Evolutionary conservation across 352 stramenopile genomes (phyloP).

Genomic region (Globisporangium solare): DNA sequence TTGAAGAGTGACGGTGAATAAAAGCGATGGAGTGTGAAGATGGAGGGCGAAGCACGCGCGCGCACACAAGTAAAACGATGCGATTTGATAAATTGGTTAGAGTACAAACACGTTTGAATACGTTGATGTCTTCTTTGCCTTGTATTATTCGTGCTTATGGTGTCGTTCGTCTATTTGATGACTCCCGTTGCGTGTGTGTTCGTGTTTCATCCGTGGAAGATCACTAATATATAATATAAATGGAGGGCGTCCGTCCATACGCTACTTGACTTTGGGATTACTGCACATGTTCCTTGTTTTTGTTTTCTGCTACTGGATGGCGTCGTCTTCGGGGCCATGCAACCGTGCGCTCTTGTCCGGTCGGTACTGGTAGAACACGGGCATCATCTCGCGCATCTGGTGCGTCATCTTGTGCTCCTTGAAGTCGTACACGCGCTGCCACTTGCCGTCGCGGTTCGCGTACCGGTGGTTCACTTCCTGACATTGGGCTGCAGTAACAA

Average conservation of each 20-base stretch:
- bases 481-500: conserved; percentile 29
- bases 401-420: conserved; percentile 55
- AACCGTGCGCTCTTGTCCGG: not conserved
- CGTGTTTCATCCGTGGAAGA: too few relatives aligned
- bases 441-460: conserved; percentile 79
- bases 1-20: not conserved
- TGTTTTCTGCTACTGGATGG: conserved; percentile 1
- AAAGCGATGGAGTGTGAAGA: not conserved
- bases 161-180: too few relatives aligned
- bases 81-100: too few relatives aligned
- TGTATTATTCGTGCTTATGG: too few relatives aligned
- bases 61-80: too few relatives aligned
- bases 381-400: conserved; percentile 63
- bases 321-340: not conserved
- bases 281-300: conserved; percentile 4
- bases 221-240: too few relatives aligned
- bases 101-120: too few relatives aligned
- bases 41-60: too few relatives aligned
- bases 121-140: too few relatives aligned
- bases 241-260: too few relatives aligned
- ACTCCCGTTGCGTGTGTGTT: too few relatives aligned
- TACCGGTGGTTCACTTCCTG: conserved; percentile 67
- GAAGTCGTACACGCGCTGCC: conserved; percentile 74
- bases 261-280: not conserved
- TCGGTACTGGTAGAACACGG: conserved; percentile 60